Evolutionary conservation across 2,329 filamentous ascomycete species (phyloP).

Genomic region (Beauveria sp.): DNA sequence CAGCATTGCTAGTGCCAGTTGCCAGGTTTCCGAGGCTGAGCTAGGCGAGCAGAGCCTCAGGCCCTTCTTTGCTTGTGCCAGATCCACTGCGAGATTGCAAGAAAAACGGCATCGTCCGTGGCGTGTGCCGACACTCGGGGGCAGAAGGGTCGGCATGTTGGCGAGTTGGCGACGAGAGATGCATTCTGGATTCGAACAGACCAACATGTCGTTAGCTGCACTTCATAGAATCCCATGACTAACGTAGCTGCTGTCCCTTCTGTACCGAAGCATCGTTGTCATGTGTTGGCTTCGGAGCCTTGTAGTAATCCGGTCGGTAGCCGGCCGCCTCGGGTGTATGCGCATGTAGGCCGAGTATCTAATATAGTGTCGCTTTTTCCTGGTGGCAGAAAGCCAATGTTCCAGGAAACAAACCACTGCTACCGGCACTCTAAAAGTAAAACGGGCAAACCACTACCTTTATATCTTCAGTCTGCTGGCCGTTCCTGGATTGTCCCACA

Average conservation of each 20-base stretch:
- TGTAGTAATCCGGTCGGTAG: slow-evolving; percentile 6
- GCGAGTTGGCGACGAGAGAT: background rate
- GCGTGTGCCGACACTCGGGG: background rate
- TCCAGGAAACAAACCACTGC: background rate
- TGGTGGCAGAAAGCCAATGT: background rate
- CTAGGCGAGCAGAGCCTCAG: slow-evolving; percentile 10
- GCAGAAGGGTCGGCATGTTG: background rate
- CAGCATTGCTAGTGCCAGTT: background rate
- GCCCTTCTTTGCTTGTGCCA: slow-evolving; percentile 1
- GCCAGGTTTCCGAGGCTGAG: background rate
- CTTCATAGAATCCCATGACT: background rate
- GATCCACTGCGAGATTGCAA: slow-evolving; percentile 9
- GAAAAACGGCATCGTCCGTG: background rate
- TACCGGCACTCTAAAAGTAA: background rate
- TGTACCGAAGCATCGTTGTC: background rate
- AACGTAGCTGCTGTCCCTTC: background rate
- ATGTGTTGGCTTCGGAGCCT: slow-evolving; percentile 3
- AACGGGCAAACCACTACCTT: slow-evolving; percentile 8
- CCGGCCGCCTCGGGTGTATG: slow-evolving; percentile 7
- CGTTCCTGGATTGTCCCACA: slow-evolving; percentile 9
- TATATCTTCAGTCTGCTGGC: slow-evolving; percentile 9
- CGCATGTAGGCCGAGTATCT: background rate
- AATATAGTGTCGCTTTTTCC: background rate
- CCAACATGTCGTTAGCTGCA: background rate
- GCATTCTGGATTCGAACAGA: background rate